A percentile compares a stretch with the other conserved stretches of the same genome.
phyloP scores from a whole-genome alignment of 192 early-diverging fungal species.

The Gryganskiella cystojenkinii region DNA sequence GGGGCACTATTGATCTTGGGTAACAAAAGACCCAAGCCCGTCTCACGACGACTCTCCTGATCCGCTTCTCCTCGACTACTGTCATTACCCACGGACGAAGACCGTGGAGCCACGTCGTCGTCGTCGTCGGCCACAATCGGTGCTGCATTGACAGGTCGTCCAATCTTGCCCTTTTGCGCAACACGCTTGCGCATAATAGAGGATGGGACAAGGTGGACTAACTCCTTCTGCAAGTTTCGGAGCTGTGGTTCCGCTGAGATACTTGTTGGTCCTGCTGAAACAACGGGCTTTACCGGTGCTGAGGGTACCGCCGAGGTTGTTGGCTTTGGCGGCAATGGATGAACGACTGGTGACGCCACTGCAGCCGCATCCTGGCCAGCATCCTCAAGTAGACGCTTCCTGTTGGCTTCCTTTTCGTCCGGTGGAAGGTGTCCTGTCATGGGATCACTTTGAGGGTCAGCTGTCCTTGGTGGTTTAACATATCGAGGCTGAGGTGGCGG shows the following conservation, averaged over 20 bases:
- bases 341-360: neutral
- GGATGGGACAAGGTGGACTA: slow-evolving; percentile 42
- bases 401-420: slow-evolving; percentile 40
- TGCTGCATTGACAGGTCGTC: slow-evolving; percentile 46
- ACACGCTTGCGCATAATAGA: slow-evolving; percentile 48
- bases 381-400: slow-evolving; percentile 3
- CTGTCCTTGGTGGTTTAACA: slow-evolving; percentile 29
- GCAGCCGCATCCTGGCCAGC: slow-evolving; percentile 10
- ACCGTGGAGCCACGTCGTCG: neutral
- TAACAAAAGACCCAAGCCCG: slow-evolving; percentile 34
- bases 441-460: slow-evolving; percentile 47
- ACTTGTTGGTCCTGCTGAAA: slow-evolving; percentile 35
- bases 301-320: neutral
- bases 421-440: slow-evolving; percentile 49
- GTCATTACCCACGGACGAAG: neutral
- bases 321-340: slow-evolving; percentile 43
- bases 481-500: slow-evolving; percentile 28
- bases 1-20: slow-evolving; percentile 38
- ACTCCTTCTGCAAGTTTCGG: slow-evolving; percentile 45
- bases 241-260: slow-evolving; percentile 49
- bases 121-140: slow-evolving; percentile 44
- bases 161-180: slow-evolving; percentile 51
- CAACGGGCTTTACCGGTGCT: slow-evolving; percentile 22
- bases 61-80: neutral
- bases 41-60: slow-evolving; percentile 14